Evolutionary conservation across 2,329 filamentous ascomycete genomes (phyloP), one percentile per base, ranked within the genome.

Genomic region (Zopfia rhizophila): DNA sequence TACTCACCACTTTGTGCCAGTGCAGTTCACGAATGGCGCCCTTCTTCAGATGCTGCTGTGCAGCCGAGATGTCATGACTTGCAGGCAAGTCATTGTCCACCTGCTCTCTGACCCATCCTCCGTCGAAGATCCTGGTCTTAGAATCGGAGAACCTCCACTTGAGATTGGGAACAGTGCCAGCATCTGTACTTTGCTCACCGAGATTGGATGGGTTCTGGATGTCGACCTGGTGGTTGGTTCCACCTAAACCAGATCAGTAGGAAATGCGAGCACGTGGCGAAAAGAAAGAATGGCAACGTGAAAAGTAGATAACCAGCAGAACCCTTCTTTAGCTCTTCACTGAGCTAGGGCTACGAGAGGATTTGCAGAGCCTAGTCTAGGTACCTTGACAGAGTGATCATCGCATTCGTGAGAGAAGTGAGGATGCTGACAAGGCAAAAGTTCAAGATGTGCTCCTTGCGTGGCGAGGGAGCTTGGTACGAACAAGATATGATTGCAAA

Each of bases 101-200:
- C 59, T 88, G 84, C 66, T 87, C 81, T 17, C 85, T 77, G 1
- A 83, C 80, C 85, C 85, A 89, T 2, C 86, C 86, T 1, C 85
- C 86, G 18, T 79, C 79, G 38, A 84, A 75, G 24, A 88, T 75
- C 17, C 77, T 78, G 1, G 83, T 85, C 70, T 83, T 85, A 17
- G 84, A 87, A 65, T 87, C 82, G 0, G 84, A 87, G 69, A 89
- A 88, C 40, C 82, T 82, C 86, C 85, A 72, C 64, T 88, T 88
- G 55, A 88, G 73, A 60, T 88, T 89, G 0, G 82, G 82, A 1
- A 89, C 85, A 8, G 79, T 72, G 12, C 86, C 86, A 35, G 75
- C 78, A 61, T 89, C 86, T 1, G 85, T 88, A 12, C 76, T 73
- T 56, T 87, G 80, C 33, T 76, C 76, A 11, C 82, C 84, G 1